phyloP scores from a whole-genome alignment of 345 rosid genomes.

The Gossypium arboreum region DNA sequence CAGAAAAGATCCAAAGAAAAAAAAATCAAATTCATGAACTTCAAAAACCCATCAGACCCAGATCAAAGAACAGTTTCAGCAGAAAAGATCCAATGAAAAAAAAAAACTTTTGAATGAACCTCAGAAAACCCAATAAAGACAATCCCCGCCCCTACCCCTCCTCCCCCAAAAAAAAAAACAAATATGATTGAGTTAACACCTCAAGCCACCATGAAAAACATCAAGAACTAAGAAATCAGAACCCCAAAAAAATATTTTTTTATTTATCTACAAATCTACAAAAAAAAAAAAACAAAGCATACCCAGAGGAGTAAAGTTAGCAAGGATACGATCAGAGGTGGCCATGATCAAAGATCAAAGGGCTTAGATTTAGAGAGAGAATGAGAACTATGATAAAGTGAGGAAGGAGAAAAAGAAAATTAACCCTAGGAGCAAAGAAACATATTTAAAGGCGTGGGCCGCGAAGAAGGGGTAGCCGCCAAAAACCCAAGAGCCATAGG shows the following conservation, averaged over 20 bases:
- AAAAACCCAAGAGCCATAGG: constrained; percentile 22
- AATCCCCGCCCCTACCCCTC: no score
- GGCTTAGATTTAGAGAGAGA: constrained; percentile 23
- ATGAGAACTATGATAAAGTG: neutral
- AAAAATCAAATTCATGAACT: neutral
- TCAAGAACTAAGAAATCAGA: neutral
- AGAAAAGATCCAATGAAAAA: neutral
- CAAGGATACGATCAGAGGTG: constrained; percentile 53
- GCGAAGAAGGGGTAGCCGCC: constrained; percentile 38
- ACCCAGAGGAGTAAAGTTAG: constrained; percentile 45
- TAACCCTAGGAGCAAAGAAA: constrained; percentile 31
- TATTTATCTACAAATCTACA: constrained; percentile 5
- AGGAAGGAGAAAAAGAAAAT: neutral
- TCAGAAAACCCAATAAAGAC: constrained; percentile 11
- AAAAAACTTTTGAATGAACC: constrained; percentile 8
- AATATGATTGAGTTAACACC: neutral
- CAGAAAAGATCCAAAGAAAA: neutral
- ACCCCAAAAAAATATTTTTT: neutral
- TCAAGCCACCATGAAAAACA: neutral
- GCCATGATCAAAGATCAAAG: constrained; percentile 37
- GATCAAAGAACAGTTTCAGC: neutral
- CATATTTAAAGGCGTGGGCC: constrained; percentile 19
- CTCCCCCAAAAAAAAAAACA: no score
- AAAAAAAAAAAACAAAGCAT: constrained; percentile 25
- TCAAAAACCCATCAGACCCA: constrained; percentile 2